Evolutionary conservation across 108 stramenopile species (phyloP).

Genomic region (Cyclotella cryptica): DNA sequence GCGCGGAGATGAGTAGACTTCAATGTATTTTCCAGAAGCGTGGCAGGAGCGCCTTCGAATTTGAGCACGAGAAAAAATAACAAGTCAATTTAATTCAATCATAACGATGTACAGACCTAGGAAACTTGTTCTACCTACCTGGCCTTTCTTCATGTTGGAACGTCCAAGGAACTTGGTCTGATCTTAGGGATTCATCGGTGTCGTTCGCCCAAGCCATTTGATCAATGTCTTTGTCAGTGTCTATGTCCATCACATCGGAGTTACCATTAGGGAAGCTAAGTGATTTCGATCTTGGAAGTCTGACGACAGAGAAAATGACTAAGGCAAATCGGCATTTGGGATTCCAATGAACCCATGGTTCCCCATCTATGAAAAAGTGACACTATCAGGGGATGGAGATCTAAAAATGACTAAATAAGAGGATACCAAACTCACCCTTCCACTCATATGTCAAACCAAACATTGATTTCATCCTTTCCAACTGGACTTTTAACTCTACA

Average conservation of each 20-base stretch:
- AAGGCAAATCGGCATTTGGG: conserved; percentile 72
- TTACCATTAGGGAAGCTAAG: conserved; percentile 11
- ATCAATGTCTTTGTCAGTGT: conserved; percentile 28
- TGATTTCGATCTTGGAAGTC: conserved; percentile 19
- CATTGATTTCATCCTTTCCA: conserved; percentile 69
- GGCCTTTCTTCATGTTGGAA: conserved; percentile 73
- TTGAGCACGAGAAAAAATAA: background rate
- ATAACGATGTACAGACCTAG: background rate
- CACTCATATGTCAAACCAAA: conserved; percentile 56
- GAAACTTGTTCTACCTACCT: conserved; percentile 6
- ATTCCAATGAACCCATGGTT: conserved; percentile 64
- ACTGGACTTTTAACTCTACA: conserved; percentile 67
- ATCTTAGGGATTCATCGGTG: conserved; percentile 17
- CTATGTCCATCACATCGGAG: conserved; percentile 15
- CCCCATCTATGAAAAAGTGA: conserved; percentile 31
- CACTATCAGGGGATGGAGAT: background rate
- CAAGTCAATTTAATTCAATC: background rate
- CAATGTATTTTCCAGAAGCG: conserved; percentile 70
- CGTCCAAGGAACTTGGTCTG: conserved; percentile 68
- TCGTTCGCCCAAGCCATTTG: conserved; percentile 9
- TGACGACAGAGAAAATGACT: conserved; percentile 72
- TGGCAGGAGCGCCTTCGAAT: conserved; percentile 59
- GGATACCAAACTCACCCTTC: conserved; percentile 29
- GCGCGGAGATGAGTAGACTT: conserved; percentile 66
- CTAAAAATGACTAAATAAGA: background rate